These are phyloP conservation scores for Cladosporium sp. DNA, from an alignment of 2,329 filamentous ascomycete species.

Conservation along the genomic window DNA sequence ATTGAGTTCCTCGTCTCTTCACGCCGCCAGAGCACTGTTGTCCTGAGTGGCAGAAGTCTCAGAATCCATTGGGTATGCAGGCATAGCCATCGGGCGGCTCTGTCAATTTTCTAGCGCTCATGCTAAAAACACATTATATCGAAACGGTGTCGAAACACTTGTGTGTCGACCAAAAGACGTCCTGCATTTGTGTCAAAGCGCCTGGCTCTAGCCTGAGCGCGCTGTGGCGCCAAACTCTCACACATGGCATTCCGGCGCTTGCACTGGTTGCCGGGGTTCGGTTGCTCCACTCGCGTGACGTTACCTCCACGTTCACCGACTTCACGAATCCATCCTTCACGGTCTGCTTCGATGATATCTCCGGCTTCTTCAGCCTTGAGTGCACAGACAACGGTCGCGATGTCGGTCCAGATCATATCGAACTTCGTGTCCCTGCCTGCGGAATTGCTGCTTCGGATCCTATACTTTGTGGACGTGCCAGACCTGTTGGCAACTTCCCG, in stretches of 20 bases:
- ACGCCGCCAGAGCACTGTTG: neutral
- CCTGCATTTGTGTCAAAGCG: conserved; percentile 12
- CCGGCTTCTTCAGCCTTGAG: conserved; percentile 5
- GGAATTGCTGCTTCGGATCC: conserved; percentile 48
- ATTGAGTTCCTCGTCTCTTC: conserved; percentile 1
- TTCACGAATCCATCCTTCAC: neutral
- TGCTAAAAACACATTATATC: neutral
- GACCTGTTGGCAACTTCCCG: conserved; percentile 47
- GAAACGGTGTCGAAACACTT: conserved; percentile 6
- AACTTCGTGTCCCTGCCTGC: conserved; percentile 34
- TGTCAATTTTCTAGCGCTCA: conserved; percentile 6
- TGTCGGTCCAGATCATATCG: neutral
- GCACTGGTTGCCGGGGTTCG: conserved; percentile 1
- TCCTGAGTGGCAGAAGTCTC: neutral
- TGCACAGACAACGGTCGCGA: neutral
- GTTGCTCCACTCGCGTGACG: neutral
- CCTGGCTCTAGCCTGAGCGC: neutral
- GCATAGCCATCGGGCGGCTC: neutral
- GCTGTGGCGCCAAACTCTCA: conserved; percentile 9
- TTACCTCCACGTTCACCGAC: conserved; percentile 8
- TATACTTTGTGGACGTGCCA: conserved; percentile 48
- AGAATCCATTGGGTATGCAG: neutral
- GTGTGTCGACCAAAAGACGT: conserved; percentile 15
- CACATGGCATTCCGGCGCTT: conserved; percentile 15
- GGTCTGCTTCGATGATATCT: neutral